Evolutionary conservation across 352 stramenopile species (phyloP), one percentile per base, ranked within the genome.

Genomic region (Phytophthora podocarpi): DNA sequence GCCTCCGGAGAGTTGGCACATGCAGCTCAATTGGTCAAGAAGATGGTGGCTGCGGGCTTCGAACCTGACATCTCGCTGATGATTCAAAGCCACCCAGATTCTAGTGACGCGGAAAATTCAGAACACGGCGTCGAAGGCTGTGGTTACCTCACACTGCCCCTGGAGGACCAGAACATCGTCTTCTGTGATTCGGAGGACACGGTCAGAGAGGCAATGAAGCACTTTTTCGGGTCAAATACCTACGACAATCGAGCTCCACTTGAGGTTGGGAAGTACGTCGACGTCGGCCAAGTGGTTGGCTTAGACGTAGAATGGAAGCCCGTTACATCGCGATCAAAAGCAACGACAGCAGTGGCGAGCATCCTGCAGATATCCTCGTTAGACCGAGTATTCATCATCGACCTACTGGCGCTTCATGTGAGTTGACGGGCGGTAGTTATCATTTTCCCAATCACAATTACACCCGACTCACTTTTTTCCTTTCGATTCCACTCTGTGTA

Each of bases 271-370:
- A 3, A 28, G 12, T 24, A 16, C n/a, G 31, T 20, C 18, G 39
- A 46, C 28, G 21, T 1, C 9, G 15, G 20, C 2, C 40, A 53
- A 30, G 23, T 86, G 13, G 64, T 89, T 1, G 79, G 81, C 4
- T 61, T 91, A 13, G 81, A 91, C 37, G 81, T 91, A 8, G 81
- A 91, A 47, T 91, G 81, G 81, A 77, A 80, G 9, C 81, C 81
- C 3, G 68, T 74, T 16, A 68, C 48, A 16, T 63, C 52, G 9
- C 65, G 65, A 37, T 70, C 49, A 3, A 59, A 50, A 43, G 40
- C 67, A 12, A 72, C 50, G 1, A 73, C 46, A 12, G 58, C 75
- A 2, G 49, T 88, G 10, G 81, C 81, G 0, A 91, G 81, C 28
- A 84, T 88, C 32, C 49, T 91, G 12, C 81, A 91, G 42, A 85